These are phyloP conservation scores for Schizophyllum amplum DNA, from an alignment of 1,284 basidiomycete genomes.

Conservation along the genomic window DNA sequence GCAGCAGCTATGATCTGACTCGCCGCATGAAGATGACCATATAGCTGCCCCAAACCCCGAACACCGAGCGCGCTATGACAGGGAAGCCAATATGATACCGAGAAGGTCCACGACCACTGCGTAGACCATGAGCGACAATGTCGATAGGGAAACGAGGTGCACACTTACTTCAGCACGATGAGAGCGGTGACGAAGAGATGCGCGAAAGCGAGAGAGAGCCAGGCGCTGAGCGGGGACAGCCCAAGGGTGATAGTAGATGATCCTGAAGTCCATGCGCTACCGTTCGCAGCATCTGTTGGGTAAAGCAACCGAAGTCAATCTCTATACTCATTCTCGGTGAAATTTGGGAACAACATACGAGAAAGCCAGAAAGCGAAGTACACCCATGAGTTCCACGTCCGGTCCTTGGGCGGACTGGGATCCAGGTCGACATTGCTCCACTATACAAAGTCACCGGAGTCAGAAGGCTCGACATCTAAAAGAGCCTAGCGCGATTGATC, in stretches of 20 bases:
- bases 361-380: background rate
- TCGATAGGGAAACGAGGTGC: background rate
- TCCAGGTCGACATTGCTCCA: background rate
- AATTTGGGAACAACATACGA: too few relatives aligned
- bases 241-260: background rate
- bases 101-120: background rate
- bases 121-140: background rate
- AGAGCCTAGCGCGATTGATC: background rate
- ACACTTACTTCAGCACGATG: background rate
- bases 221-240: background rate
- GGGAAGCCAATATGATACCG: conserved; percentile 11
- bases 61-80: conserved; percentile 9
- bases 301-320: too few relatives aligned
- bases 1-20: background rate
- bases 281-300: background rate
- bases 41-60: conserved; percentile 18
- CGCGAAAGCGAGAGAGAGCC: background rate
- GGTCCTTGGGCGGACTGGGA: background rate
- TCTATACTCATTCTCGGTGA: too few relatives aligned
- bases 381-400: background rate
- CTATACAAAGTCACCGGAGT: background rate
- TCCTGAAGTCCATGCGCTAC: background rate
- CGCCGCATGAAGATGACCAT: conserved; percentile 17
- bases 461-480: background rate
- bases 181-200: background rate